Percentiles rank a stretch among this genome's conserved stretches.
Evolutionary conservation across 345 rosid species (phyloP).

Genomic region (Moringa oleifera): DNA sequence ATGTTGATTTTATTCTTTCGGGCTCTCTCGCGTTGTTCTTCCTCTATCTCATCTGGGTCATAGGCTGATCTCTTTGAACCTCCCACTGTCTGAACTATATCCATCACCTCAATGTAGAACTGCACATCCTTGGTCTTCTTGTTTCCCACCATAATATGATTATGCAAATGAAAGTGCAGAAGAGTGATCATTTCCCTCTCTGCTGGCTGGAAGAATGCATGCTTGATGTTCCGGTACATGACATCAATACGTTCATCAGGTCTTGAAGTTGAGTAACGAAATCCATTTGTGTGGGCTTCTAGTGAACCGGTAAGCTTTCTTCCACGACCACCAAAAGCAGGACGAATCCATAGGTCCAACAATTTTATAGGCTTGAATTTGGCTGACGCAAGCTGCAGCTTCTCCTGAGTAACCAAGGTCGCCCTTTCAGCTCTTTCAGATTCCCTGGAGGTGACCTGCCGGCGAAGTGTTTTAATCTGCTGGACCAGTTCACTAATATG

Average conservation of each 20-base stretch:
- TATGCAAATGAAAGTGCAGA: conserved; percentile 45
- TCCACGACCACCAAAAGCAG: conserved; percentile 49
- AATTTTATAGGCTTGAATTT: conserved; percentile 43
- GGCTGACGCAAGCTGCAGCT: conserved; percentile 31
- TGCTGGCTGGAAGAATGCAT: conserved; percentile 54
- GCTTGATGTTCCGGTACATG: conserved; percentile 43
- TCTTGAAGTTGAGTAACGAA: conserved; percentile 45
- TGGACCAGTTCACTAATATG: conserved; percentile 49
- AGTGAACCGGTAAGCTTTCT: conserved; percentile 45
- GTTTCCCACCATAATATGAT: conserved; percentile 60
- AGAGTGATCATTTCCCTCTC: conserved; percentile 51
- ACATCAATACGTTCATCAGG: conserved; percentile 47
- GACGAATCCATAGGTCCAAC: conserved; percentile 50
- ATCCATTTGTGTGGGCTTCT: conserved; percentile 41
- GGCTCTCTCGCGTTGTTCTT: conserved; percentile 46
- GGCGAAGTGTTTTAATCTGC: conserved; percentile 39
- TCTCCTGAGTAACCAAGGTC: conserved; percentile 48
- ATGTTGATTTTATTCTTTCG: conserved; percentile 42
- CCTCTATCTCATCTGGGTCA: conserved; percentile 60
- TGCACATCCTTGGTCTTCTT: conserved; percentile 52
- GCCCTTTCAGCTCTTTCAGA: conserved; percentile 58
- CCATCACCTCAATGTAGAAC: conserved; percentile 50
- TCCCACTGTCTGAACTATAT: conserved; percentile 43
- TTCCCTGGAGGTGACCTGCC: conserved; percentile 41
- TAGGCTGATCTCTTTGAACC: conserved; percentile 51